Evolutionary conservation across 805 yeast species (phyloP), one percentile per base, ranked within the genome.

Genomic region (Pachysolen tannophilus): DNA sequence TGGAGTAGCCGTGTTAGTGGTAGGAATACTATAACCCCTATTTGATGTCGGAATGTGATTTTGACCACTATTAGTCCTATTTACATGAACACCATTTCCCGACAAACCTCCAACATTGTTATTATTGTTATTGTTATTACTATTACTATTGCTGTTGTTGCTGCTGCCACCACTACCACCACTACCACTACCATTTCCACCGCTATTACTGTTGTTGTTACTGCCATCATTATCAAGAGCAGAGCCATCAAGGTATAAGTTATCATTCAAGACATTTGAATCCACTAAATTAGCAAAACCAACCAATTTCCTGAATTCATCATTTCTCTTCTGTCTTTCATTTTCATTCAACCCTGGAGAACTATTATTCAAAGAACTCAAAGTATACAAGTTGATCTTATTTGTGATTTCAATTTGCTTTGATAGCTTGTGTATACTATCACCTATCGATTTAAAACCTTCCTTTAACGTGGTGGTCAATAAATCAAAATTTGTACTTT

Each of bases 171-270:
- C 42, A 38, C 31, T 29, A 32, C 23, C 38, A 28, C 13, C 39
- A 37, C 34, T 36, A 54, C 30, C 41, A 45, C 30, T 45, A 67
- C 46, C 60, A 65, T 14, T 61, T 60, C 41, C 62, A 68, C 38
- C 56, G 67, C 43, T 58, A 67, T 30, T 49, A 53, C 32, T 45
- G 52, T 17, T 32, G 30, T 28, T 43, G 52, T 35, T 44, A 50
- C 23, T 46, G 53, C 35, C 41, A 49, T 20, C 33, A 42, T n/a
- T 32, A n/a, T n/a, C n/a, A n/a, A n/a, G n/a, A n/a, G n/a, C n/a
- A n/a, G n/a, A n/a, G n/a, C n/a, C n/a, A n/a, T n/a, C 27, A 27
- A 4, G 8, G 8, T 11, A 23, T 17, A 16, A 17, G 3, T 21
- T 8, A 11, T 36, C 39, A 23, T 32, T 36, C 28, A 36, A 21